Evolutionary conservation across 495 filamentous ascomycete genomes (phyloP), one percentile per base, ranked within the genome.

Genomic region (Chaetomidium leptoderma): DNA sequence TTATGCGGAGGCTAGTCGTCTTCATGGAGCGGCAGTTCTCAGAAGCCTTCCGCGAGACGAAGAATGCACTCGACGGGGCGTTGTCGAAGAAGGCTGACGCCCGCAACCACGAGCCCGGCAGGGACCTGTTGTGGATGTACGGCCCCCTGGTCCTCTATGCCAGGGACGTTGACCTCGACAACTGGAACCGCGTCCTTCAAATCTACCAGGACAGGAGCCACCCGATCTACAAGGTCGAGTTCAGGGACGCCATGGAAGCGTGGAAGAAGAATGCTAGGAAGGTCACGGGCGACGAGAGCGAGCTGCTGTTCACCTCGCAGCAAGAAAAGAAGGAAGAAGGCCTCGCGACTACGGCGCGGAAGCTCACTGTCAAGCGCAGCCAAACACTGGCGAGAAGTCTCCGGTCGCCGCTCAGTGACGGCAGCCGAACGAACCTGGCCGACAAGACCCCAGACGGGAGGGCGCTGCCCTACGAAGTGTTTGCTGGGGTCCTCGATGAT

Each of bases 331-430:
- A 70, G 79, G 86, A 76, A 62, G 83, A 87, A 58, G 81, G 84
- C 21, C 78, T 88, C 17, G 82, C 86, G 17, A 84, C 83, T 39
- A 88, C 92, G 6, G 92, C 91, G 10, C 81, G 91, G 40, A 96
- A 96, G 67, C 72, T 96, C 26, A 97, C 92, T 0, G 92, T 97
- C 40, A 95, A 95, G 75, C 80, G 93, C 65, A 86, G 83, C 46
- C 86, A 88, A 67, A 89, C 83, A 4, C 66, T 90, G 45, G 89
- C 91, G 35, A 91, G 91, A 66, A 90, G 82, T 46, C 81, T 96
- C 4, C 84, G 90, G 6, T 79, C 78, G 45, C 83, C 84, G 17
- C 75, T 81, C 19, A 83, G 85, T 17, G 88, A 91, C 40, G 81
- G 77, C 47, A 73, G 81, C 70, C 73, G 78, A 72, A 58, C 78